A percentile compares a stretch with the other conserved stretches of the same genome.
Evolutionary conservation across 139 green algal species (phyloP).

Genomic region (Chlorella sorokiniana): DNA sequence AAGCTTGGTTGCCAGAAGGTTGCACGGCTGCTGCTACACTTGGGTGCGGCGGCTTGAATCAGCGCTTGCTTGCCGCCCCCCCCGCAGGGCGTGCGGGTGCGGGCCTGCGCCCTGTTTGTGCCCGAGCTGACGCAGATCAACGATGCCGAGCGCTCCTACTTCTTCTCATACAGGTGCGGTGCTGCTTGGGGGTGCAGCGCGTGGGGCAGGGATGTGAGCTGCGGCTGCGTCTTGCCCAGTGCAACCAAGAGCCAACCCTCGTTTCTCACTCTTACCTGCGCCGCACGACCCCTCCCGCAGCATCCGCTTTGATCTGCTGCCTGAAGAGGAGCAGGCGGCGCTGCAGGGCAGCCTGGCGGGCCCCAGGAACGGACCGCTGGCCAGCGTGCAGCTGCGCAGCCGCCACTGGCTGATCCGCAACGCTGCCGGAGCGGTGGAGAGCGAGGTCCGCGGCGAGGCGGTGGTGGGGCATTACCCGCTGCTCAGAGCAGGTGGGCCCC

Average conservation of each 20-base stretch:
- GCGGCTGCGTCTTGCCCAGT: not conserved
- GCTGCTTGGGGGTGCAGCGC: not conserved
- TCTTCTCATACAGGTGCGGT: conserved; percentile 65
- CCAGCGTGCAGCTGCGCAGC: conserved; percentile 61
- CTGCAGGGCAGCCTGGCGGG: conserved; percentile 1
- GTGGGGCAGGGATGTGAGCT: not conserved
- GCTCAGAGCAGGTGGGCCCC: conserved; percentile 37
- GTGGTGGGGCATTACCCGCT: conserved; percentile 67
- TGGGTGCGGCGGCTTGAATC: not conserved
- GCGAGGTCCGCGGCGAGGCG: conserved; percentile 61
- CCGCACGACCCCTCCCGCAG: conserved; percentile 3
- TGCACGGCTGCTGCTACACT: not conserved
- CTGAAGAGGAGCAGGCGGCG: conserved; percentile 47
- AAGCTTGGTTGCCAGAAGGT: not conserved
- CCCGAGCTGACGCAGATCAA: conserved; percentile 48
- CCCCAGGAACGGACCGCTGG: conserved; percentile 14
- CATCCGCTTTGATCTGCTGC: conserved; percentile 65
- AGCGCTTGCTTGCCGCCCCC: not conserved
- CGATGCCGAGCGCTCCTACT: conserved; percentile 28
- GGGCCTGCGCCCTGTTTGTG: conserved; percentile 54
- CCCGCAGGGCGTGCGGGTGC: conserved; percentile 54
- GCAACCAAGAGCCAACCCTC: not conserved
- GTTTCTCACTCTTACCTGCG: not conserved
- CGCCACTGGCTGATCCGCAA: conserved; percentile 74
- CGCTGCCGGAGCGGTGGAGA: conserved; percentile 31